A percentile compares a stretch with the other conserved stretches of the same genome.
phyloP scores from a whole-genome alignment of 495 filamentous ascomycete genomes.

The Penicillium dipodomyicola region DNA sequence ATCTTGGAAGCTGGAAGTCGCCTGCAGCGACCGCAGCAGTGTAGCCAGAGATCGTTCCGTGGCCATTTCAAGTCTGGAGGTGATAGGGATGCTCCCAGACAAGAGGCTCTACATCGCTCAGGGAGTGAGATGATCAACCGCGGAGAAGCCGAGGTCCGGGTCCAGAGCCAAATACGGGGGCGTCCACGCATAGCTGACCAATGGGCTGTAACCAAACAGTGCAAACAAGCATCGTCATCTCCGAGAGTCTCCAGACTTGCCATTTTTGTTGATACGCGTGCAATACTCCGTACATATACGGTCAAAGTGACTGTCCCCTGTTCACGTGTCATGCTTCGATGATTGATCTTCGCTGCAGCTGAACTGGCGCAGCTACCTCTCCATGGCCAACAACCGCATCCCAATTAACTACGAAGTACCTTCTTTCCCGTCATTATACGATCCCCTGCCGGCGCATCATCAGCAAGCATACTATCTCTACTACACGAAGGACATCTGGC shows the following conservation, averaged over 20 bases:
- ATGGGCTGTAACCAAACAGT: constrained; percentile 31
- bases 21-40: constrained; percentile 53
- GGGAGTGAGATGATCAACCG: constrained; percentile 22
- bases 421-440: constrained; percentile 84
- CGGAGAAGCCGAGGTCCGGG: constrained; percentile 44
- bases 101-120: constrained; percentile 22
- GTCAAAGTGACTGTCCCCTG: neutral
- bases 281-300: neutral
- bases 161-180: constrained; percentile 27
- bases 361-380: constrained; percentile 1
- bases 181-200: neutral
- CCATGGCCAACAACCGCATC: constrained; percentile 47
- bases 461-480: constrained; percentile 66
- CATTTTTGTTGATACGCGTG: constrained; percentile 4
- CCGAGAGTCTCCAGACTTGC: constrained; percentile 1
- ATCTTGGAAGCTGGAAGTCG: constrained; percentile 49
- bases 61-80: constrained; percentile 31
- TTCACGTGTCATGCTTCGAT: constrained; percentile 1
- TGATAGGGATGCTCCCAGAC: constrained; percentile 14
- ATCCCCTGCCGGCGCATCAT: constrained; percentile 58
- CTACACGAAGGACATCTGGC: constrained; percentile 78
- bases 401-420: constrained; percentile 70
- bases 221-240: constrained; percentile 36
- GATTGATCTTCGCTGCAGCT: constrained; percentile 5
- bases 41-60: constrained; percentile 52